phyloP scores from a whole-genome alignment of 2,329 filamentous ascomycete genomes.

The Apiospora kogelbergensis region DNA sequence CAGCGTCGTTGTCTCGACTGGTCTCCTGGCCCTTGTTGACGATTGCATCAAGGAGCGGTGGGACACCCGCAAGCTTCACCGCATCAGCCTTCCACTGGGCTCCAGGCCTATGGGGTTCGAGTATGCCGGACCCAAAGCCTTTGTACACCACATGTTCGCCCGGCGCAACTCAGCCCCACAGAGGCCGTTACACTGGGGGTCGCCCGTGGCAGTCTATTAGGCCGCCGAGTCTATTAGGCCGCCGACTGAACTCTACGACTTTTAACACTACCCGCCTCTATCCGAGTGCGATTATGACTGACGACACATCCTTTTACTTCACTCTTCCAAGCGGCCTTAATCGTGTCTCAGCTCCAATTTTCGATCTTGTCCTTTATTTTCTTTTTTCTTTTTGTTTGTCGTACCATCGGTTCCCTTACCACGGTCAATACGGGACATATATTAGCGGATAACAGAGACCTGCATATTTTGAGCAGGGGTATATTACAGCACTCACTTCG shows the following conservation, averaged over 20 bases:
- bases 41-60: constrained; percentile 85
- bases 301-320: background rate
- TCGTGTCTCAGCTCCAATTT: background rate
- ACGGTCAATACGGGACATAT: background rate
- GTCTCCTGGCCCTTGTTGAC: constrained; percentile 83
- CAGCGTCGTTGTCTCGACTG: constrained; percentile 87
- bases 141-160: constrained; percentile 41
- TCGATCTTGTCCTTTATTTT: background rate
- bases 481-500: background rate
- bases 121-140: constrained; percentile 28
- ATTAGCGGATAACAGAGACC: background rate
- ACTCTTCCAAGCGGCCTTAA: background rate
- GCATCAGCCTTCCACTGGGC: constrained; percentile 36
- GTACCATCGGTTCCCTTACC: background rate
- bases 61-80: constrained; percentile 47
- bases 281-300: background rate
- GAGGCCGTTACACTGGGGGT: background rate
- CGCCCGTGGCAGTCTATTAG: constrained; percentile 7
- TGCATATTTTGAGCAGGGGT: background rate
- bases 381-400: background rate
- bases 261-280: background rate
- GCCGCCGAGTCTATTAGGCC: background rate
- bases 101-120: constrained; percentile 32
- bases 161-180: constrained; percentile 37
- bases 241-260: background rate